These are phyloP conservation scores for Boehmeria nivea DNA, from an alignment of 306 rosid species.

Conservation along the genomic window DNA sequence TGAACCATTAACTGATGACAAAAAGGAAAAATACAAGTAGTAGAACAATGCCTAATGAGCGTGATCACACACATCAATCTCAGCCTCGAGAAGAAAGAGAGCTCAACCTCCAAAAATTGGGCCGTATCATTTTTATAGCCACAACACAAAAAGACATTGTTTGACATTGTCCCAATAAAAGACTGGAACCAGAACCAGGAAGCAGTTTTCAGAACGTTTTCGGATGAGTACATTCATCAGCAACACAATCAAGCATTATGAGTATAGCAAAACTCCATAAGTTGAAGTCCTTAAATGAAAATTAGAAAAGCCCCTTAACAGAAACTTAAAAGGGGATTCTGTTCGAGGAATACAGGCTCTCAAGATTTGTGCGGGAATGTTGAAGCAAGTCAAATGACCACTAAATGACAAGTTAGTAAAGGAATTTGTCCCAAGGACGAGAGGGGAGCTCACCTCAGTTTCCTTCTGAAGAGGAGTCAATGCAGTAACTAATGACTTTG, in stretches of 20 bases:
- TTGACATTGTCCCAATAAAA: no score
- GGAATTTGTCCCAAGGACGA: background rate
- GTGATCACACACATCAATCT: no score
- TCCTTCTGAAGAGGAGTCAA: constrained; percentile 75
- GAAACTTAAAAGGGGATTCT: background rate
- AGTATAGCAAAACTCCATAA: background rate
- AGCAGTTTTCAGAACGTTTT: background rate
- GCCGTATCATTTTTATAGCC: no score
- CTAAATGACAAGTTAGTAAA: background rate
- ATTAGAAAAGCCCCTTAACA: background rate
- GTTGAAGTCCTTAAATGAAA: background rate
- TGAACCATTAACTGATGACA: constrained; percentile 10
- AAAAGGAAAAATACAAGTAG: background rate
- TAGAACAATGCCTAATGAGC: no score
- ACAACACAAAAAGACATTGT: no score
- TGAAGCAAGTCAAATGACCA: no score
- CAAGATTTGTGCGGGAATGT: no score
- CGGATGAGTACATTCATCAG: background rate
- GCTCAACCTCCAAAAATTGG: no score
- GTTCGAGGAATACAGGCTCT: background rate
- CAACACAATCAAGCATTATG: background rate
- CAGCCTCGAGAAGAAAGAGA: no score
- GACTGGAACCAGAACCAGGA: background rate
- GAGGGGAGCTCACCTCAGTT: constrained; percentile 50
- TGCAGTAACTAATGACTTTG: constrained; percentile 62